These are phyloP conservation scores for Helotiales sp. DNA, from an alignment of 2,329 filamentous ascomycete genomes.

Conservation along the genomic window DNA sequence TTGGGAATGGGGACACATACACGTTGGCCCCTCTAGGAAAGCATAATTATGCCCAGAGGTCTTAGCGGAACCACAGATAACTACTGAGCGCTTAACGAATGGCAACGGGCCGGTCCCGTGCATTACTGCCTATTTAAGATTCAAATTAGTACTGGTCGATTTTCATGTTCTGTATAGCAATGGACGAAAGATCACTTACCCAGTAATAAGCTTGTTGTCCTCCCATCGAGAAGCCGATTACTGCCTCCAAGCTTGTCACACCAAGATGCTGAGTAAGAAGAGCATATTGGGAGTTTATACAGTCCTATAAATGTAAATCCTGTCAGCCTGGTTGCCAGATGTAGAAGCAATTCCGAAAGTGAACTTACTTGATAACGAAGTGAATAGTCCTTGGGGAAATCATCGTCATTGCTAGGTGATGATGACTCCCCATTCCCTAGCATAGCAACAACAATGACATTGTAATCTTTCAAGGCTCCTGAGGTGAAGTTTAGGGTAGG, in stretches of 20 bases:
- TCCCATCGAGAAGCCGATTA: conserved; percentile 51
- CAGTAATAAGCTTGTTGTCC: conserved; percentile 50
- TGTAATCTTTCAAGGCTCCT: conserved; percentile 42
- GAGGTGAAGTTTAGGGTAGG: conserved; percentile 48
- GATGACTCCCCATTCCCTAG: conserved; percentile 50
- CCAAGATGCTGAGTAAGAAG: conserved; percentile 40
- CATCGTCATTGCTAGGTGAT: conserved; percentile 44
- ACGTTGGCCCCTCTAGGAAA: conserved; percentile 47
- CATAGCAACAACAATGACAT: conserved; percentile 47
- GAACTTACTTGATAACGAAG: conserved; percentile 34
- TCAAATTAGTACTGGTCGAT: no score
- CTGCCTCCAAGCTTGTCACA: conserved; percentile 39
- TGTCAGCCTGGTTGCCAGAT: not conserved
- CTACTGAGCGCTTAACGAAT: conserved; percentile 40
- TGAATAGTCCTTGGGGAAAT: conserved; percentile 40
- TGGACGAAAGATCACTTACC: no score
- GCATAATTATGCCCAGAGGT: conserved; percentile 49
- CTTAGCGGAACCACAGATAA: conserved; percentile 46
- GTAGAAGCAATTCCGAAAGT: not conserved
- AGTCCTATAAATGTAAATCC: conserved; percentile 33
- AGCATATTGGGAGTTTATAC: conserved; percentile 42
- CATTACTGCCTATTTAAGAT: no score
- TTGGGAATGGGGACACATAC: no score
- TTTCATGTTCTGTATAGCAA: no score
- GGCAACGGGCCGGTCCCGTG: conserved; percentile 36